Conservation (phyloP, 805 yeast genomes). For the Vanderwaltozyma tropicalis region DNA sequence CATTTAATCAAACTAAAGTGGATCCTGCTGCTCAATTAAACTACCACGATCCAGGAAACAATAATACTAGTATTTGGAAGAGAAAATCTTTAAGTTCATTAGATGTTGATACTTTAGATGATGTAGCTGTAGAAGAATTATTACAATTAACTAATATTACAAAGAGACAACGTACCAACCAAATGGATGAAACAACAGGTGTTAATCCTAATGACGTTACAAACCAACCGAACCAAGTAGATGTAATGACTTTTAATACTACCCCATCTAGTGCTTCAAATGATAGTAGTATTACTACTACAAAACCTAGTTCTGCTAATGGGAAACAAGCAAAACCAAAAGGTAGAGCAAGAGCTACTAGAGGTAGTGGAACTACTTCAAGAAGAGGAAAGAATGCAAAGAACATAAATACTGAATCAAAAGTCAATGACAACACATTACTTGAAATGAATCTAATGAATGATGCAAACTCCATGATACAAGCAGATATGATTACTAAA, state of each 20-base stretch:
- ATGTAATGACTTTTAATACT: neutral
- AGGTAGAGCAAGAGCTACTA: neutral
- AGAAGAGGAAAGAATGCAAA: conserved; percentile 1
- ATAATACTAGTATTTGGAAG: conserved; percentile 11
- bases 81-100: conserved; percentile 20
- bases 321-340: neutral
- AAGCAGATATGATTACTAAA: conserved; percentile 9
- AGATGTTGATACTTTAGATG: conserved; percentile 19
- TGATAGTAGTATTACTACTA: neutral
- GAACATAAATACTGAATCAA: neutral
- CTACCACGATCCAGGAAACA: conserved; percentile 1
- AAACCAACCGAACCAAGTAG: neutral
- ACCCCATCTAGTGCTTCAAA: neutral
- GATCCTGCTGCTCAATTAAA: conserved; percentile 3
- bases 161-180: conserved; percentile 11
- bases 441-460: neutral
- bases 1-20: conserved; percentile 7
- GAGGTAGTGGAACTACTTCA: neutral
- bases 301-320: neutral
- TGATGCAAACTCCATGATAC: conserved; percentile 1
- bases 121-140: conserved; percentile 24
- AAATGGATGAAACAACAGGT: neutral
- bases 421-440: neutral
- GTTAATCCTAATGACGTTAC: neutral
- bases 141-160: conserved; percentile 20